phyloP scores from a whole-genome alignment of 2,329 filamentous ascomycete species.

The Cladosporium phlei region DNA sequence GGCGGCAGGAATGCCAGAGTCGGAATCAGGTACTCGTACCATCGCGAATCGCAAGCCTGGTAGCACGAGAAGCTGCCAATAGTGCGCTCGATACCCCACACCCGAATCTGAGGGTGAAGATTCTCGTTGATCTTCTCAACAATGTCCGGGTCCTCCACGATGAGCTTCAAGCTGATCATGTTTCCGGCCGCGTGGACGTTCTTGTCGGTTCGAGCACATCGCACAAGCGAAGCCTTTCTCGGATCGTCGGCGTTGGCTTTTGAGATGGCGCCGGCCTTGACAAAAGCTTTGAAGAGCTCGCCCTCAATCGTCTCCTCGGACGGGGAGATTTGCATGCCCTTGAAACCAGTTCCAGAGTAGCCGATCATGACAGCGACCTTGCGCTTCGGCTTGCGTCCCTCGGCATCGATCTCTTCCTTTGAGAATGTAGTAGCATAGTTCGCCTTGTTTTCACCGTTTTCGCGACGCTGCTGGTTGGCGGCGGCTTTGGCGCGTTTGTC shows the following conservation, averaged over 20 bases:
- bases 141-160: constrained; percentile 84
- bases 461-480: constrained; percentile 41
- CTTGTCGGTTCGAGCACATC: constrained; percentile 94
- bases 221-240: constrained; percentile 89
- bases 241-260: constrained; percentile 96
- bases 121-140: constrained; percentile 86
- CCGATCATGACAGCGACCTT: constrained; percentile 95
- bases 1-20: constrained; percentile 89
- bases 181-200: constrained; percentile 95
- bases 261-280: constrained; percentile 85
- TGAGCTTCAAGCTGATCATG: constrained; percentile 90
- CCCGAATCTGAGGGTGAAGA: constrained; percentile 80
- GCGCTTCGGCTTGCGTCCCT: constrained; percentile 83
- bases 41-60: constrained; percentile 86
- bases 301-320: constrained; percentile 86
- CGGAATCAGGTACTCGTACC: constrained; percentile 96
- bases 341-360: constrained; percentile 94
- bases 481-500: constrained; percentile 44
- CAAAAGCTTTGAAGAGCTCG: constrained; percentile 87
- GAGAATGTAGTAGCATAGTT: constrained; percentile 47
- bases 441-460: constrained; percentile 39
- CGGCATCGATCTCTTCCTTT: constrained; percentile 80
- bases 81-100: constrained; percentile 90
- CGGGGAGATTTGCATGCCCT: constrained; percentile 78
- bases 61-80: constrained; percentile 93